phyloP scores from a whole-genome alignment of 192 early-diverging fungal species.

The Rhizophagus sp. region DNA sequence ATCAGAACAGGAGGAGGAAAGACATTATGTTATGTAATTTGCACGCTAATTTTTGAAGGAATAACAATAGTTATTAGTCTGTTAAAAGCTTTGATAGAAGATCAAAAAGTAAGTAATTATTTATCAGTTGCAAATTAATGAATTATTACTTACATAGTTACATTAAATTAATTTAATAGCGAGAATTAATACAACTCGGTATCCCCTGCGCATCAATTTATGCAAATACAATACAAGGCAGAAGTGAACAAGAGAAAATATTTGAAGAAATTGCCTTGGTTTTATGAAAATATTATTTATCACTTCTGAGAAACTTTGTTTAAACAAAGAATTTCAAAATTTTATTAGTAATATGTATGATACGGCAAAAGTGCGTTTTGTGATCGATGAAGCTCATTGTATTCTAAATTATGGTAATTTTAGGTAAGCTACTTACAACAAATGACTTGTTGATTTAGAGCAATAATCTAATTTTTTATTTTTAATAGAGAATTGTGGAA shows the following conservation, averaged over 20 bases:
- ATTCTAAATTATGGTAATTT: neutral
- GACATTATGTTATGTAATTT: neutral
- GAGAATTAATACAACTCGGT: neutral
- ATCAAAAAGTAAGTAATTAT: neutral
- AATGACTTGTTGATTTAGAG: too few relatives aligned
- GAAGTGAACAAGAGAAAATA: neutral
- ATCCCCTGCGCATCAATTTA: neutral
- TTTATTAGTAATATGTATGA: neutral
- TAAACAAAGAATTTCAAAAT: neutral
- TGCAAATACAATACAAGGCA: neutral
- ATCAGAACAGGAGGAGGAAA: neutral
- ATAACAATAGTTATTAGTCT: neutral
- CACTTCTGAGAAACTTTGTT: neutral
- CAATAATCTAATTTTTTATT: neutral
- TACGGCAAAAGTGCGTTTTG: neutral
- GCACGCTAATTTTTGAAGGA: neutral
- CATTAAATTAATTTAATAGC: neutral
- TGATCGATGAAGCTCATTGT: neutral
- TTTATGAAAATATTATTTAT: neutral
- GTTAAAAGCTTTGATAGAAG: neutral
- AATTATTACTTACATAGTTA: neutral
- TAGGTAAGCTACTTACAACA: neutral
- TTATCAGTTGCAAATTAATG: too few relatives aligned
- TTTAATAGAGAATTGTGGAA: neutral
- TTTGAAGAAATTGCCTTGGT: slow-evolving; percentile 11